Evolutionary conservation across 2,329 filamentous ascomycete genomes (phyloP).

Genomic region (Fusarium sp.): DNA sequence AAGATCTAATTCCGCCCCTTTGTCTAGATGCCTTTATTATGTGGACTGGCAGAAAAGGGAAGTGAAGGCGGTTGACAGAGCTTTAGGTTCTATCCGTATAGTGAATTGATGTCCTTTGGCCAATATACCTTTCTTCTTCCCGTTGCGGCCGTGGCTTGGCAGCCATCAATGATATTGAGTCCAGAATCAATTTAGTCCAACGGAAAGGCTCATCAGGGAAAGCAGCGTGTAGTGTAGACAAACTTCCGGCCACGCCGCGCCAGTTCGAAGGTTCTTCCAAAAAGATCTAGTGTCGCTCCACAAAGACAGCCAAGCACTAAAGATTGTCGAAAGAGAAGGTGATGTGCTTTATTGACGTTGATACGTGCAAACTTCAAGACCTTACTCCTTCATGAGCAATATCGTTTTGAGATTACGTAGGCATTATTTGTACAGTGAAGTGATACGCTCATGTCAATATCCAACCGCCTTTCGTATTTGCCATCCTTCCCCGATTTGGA

Average conservation of each 20-base stretch:
- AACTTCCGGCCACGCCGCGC: background rate
- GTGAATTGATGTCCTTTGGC: background rate
- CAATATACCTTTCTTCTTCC: background rate
- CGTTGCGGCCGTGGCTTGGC: too few species aligned
- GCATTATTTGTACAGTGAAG: too few species aligned
- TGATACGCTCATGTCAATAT: rapidly evolving
- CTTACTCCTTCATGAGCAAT: too few species aligned
- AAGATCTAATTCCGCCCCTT: too few species aligned
- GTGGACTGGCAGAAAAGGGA: too few species aligned
- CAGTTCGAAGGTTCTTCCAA: background rate
- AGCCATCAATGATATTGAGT: background rate
- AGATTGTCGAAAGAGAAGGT: background rate
- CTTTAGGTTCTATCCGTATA: background rate
- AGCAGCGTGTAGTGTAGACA: too few species aligned
- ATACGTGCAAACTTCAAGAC: too few species aligned
- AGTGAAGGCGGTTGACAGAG: background rate
- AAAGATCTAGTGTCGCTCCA: background rate
- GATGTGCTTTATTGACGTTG: too few species aligned
- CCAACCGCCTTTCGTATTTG: too few species aligned
- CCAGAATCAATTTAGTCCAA: background rate
- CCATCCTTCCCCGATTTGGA: background rate
- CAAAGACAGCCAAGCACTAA: rapidly evolving
- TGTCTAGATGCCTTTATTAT: too few species aligned
- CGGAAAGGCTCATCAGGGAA: background rate
- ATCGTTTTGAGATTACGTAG: too few species aligned